Evolutionary conservation across 2,329 filamentous ascomycete species (phyloP).

Genomic region (Neonectria coccinea): DNA sequence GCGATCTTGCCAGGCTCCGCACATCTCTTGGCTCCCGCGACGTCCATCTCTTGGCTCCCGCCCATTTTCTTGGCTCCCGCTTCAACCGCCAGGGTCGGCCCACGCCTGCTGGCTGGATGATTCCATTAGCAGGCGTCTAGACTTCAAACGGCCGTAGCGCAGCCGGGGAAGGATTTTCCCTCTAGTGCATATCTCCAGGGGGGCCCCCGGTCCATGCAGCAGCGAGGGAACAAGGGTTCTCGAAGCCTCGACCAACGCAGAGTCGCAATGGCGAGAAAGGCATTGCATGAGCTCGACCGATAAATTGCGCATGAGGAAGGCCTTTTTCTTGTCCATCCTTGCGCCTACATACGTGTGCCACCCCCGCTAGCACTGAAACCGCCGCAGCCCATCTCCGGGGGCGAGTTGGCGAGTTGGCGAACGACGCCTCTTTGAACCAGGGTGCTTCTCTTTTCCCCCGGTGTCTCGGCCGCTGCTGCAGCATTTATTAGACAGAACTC

Average conservation of each 20-base stretch:
- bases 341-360: neutral
- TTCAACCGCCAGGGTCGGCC: slow-evolving; percentile 11
- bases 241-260: slow-evolving; percentile 14
- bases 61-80: slow-evolving; percentile 27
- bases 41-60: slow-evolving; percentile 1
- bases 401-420: slow-evolving; percentile 3
- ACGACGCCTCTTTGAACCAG: slow-evolving; percentile 9
- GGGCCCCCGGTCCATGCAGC: slow-evolving; percentile 7
- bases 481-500: slow-evolving; percentile 31
- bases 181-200: slow-evolving; percentile 28
- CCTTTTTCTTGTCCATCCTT: neutral
- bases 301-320: slow-evolving; percentile 26
- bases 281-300: neutral
- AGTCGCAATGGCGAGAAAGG: slow-evolving; percentile 3
- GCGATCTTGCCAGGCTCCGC: neutral
- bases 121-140: slow-evolving; percentile 3
- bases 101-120: neutral
- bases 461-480: slow-evolving; percentile 10
- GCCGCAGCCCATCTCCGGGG: slow-evolving; percentile 4
- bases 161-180: slow-evolving; percentile 1
- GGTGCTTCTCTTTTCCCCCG: neutral
- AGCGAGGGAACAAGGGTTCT: slow-evolving; percentile 21
- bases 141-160: slow-evolving; percentile 24
- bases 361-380: slow-evolving; percentile 22
- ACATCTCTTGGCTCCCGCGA: neutral